Evolutionary conservation across 129 eudicot genomes (phyloP), one percentile per base, ranked within the genome.

Genomic region (Rutidosis leptorrhynchoides): DNA sequence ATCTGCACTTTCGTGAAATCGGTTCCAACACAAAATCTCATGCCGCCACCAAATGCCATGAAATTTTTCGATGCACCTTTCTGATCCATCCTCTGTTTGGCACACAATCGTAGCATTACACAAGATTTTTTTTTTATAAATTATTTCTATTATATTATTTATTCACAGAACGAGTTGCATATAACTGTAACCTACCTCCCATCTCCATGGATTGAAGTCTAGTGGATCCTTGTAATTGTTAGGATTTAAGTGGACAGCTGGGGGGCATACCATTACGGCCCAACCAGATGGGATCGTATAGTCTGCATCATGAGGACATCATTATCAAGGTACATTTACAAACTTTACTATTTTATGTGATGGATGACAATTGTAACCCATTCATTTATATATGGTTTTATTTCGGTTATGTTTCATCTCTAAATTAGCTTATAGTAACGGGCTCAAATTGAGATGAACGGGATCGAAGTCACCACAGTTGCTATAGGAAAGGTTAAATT

Each of bases 1-100:
- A 92, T 88, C 61, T 92, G 98, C 65, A 88, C 80, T 79, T 81
- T 88, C 7, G 96, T 83, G 74, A 92, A 92, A 58, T 92, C 96
- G 24, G 98, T 88, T 74, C 98, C 98, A 28, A 92, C 96, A 71
- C 96, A 88, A 77, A 88, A 92, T 77, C 96, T 88, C 98, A 92
- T 88, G 14, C 98, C 98, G 23, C 98, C 98, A 37, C 96, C 98
- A 62, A 92, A 92, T 26, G 96, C 98, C 96, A 92, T 92, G 78
- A 92, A 92, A 67, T 92, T 77, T 81, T 81, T 88, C 4, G 96
- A 79, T 54, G 89, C 95, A 32, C 96, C 90, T 74, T 81, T 75
- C 71, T 77, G 71, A 49, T 80, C 95, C 67, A 83, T 73, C 55
- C 86, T 91, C 98, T 92, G 88, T 55, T 73, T 32, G 62, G 24